Evolutionary conservation across 768 basidiomycete genomes (phyloP).

Genomic region (Tulasnella sp.): DNA sequence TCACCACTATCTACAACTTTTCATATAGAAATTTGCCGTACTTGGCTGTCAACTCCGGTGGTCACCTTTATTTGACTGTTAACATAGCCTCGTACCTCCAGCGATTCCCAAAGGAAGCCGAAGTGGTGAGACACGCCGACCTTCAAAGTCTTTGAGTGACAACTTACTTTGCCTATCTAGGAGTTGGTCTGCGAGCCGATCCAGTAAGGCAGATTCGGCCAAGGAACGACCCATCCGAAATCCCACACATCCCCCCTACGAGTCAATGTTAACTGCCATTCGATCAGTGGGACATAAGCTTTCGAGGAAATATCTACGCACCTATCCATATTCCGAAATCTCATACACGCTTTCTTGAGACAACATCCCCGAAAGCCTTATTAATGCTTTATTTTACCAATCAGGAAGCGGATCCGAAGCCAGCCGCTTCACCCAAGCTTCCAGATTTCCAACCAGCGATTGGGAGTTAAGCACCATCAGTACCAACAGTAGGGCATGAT

Average conservation of each 20-base stretch:
- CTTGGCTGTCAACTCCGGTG: not conserved
- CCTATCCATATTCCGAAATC: no score
- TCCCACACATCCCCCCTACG: no score
- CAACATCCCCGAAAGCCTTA: no score
- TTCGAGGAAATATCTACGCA: no score
- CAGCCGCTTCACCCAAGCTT: not conserved
- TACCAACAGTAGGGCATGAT: no score
- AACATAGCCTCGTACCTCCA: not conserved
- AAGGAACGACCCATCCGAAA: no score
- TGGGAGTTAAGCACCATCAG: no score
- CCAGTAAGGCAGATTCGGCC: no score
- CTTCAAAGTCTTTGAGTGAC: not conserved
- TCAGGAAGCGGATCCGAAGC: not conserved
- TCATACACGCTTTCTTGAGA: no score
- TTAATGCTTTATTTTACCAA: not conserved
- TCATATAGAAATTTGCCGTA: not conserved
- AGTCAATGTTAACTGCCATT: no score
- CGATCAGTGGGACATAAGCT: no score
- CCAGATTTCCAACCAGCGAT: no score
- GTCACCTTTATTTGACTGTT: not conserved
- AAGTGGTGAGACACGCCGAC: not conserved
- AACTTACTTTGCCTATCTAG: not conserved
- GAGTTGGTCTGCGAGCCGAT: not conserved
- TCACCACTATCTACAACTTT: not conserved
- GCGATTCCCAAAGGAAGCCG: not conserved